A percentile compares a stretch with the other conserved stretches of the same genome.
Conservation (phyloP, 2,329 filamentous ascomycete species). For the Aureobasidium uvarum region DNA sequence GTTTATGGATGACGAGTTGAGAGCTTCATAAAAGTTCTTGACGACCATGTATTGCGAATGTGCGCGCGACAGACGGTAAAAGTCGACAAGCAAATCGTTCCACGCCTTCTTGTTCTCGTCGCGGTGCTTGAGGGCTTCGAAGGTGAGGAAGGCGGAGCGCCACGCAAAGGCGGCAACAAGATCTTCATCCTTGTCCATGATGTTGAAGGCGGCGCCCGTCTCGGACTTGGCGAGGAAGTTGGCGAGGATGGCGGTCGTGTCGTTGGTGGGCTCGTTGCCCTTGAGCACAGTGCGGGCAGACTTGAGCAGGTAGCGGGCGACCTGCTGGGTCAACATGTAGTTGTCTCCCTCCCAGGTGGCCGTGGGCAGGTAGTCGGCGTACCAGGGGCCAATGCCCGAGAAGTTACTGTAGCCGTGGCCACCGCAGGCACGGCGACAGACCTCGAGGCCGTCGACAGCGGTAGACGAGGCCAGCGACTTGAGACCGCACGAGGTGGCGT, state of each 20-base stretch:
- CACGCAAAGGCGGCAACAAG: slow-evolving; percentile 73
- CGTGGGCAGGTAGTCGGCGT: slow-evolving; percentile 71
- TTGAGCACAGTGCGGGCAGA: slow-evolving; percentile 68
- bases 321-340: slow-evolving; percentile 80
- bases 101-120: slow-evolving; percentile 73
- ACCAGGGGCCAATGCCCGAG: slow-evolving; percentile 72
- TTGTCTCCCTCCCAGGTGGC: slow-evolving; percentile 75
- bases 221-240: slow-evolving; percentile 65
- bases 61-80: slow-evolving; percentile 71
- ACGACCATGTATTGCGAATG: slow-evolving; percentile 76
- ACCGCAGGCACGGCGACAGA: slow-evolving; percentile 71
- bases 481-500: slow-evolving; percentile 72
- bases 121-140: slow-evolving; percentile 70
- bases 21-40: slow-evolving; percentile 72
- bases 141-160: slow-evolving; percentile 71
- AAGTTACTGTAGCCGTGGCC: slow-evolving; percentile 75
- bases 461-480: slow-evolving; percentile 71
- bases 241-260: slow-evolving; percentile 65
- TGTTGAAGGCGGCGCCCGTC: slow-evolving; percentile 70
- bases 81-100: slow-evolving; percentile 75
- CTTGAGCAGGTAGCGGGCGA: slow-evolving; percentile 73
- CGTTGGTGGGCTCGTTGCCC: slow-evolving; percentile 63
- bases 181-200: slow-evolving; percentile 67
- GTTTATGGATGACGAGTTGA: slow-evolving; percentile 56
- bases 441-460: slow-evolving; percentile 71